These are phyloP conservation scores for Pythium biforme DNA, from an alignment of 352 stramenopile species.

Conservation along the genomic window DNA sequence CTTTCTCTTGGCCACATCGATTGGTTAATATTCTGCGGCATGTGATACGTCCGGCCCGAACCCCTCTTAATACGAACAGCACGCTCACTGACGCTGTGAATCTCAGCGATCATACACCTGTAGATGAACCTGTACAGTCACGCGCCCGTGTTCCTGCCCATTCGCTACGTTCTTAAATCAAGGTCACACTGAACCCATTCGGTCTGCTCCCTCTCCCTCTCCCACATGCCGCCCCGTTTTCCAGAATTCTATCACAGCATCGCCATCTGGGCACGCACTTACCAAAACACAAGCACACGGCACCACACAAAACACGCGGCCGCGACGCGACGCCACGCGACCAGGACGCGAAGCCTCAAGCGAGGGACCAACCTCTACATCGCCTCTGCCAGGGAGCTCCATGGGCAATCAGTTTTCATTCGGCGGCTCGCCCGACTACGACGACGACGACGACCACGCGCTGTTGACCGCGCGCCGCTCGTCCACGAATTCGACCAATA, in stretches of 20 bases:
- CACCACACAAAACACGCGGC: neutral
- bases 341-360: too few species aligned
- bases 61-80: neutral
- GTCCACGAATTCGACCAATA: neutral
- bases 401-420: constrained; percentile 27
- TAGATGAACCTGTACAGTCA: neutral
- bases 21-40: constrained; percentile 22
- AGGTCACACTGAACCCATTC: constrained; percentile 14
- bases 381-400: too few species aligned
- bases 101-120: neutral
- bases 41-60: neutral
- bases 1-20: constrained; percentile 1
- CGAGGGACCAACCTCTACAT: too few species aligned
- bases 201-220: neutral
- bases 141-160: too few species aligned
- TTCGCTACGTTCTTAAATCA: constrained; percentile 3
- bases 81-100: too few species aligned
- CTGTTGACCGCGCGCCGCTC: constrained; percentile 5
- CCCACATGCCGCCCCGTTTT: neutral
- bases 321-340: neutral
- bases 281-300: constrained; percentile 4
- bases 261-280: neutral
- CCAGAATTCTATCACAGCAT: constrained; percentile 4
- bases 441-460: constrained; percentile 16
- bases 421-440: constrained; percentile 23